Evolutionary conservation across 1,284 basidiomycete genomes (phyloP), one percentile per base, ranked within the genome.

Genomic region (Marasmius sp.): DNA sequence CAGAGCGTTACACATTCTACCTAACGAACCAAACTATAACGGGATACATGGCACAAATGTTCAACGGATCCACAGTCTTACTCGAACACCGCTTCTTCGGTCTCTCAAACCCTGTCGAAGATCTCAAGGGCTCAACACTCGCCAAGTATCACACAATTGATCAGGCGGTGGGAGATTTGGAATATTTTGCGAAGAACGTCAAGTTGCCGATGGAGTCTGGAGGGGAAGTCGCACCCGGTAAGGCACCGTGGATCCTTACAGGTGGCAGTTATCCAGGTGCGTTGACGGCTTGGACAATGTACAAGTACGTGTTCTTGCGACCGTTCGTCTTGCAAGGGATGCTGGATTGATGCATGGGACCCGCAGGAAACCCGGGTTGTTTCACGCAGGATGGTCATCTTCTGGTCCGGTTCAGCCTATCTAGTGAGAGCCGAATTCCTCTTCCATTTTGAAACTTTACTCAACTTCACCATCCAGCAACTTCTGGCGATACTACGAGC

Each of bases 351-450:
- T 65, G 59, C 8, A 60, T 37, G 47, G 47, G 47, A 66, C 59
- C 61, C 59, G 55, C 60, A 91, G 88, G 68, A 83, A 88, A 70
- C 87, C 88, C 0, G 83, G 78, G 18, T 68, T 89, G 14, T 92
- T 92, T 74, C 80, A 75, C 60, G 88, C 88, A 4, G 88, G 82
- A 6, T 90, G 89, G 68, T 83, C 85, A 1, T 90, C 88, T 2
- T 92, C 89, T 14, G 89, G 76, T 6, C 88, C 90, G 18, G 89
- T 91, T 1, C 78, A 92, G 72, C 84, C 87, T 3, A 88, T 87
- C 63, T 72, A 80, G 85, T 86, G 64, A 57, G 80, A 72, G 1
- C 8, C 6, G 16, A n/a, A n/a, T 11, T 22, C 34, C 18, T 8
- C 45, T 53, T 37, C 48, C 33, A 38, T 39, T 8, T 60, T 60